phyloP scores from a whole-genome alignment of 2,329 filamentous ascomycete species.

The Xylariomycetidae sp. region DNA sequence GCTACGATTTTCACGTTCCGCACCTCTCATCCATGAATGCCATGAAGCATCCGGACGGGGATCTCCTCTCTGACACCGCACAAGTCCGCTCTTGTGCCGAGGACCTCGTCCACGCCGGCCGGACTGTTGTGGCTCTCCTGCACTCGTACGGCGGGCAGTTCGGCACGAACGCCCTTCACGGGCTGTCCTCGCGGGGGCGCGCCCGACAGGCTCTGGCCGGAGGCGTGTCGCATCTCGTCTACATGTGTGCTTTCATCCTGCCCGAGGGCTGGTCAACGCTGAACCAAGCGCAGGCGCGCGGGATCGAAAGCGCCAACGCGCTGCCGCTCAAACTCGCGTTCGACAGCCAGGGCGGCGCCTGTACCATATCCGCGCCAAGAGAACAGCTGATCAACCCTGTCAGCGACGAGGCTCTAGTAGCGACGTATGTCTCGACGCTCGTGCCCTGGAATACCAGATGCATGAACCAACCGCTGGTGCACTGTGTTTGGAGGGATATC shows the following conservation, averaged over 20 bases:
- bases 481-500: neutral
- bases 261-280: constrained; percentile 1
- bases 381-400: neutral
- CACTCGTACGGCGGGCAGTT: constrained; percentile 24
- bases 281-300: neutral
- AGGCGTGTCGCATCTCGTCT: constrained; percentile 19
- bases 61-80: constrained; percentile 13
- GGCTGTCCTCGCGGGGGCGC: constrained; percentile 9
- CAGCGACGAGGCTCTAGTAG: neutral
- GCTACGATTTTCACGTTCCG: constrained; percentile 10
- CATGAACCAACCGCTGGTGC: neutral
- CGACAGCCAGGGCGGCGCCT: neutral
- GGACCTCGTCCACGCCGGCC: constrained; percentile 12
- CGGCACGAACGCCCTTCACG: constrained; percentile 16
- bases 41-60: constrained; percentile 11
- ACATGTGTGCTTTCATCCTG: constrained; percentile 12
- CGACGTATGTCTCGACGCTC: neutral
- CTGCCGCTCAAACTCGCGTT: neutral
- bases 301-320: neutral
- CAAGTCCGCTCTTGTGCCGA: constrained; percentile 12
- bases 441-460: neutral
- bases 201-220: constrained; percentile 10
- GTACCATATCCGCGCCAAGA: neutral
- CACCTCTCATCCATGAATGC: constrained; percentile 5
- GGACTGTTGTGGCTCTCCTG: constrained; percentile 13